Evolutionary conservation across 2,329 filamentous ascomycete species (phyloP).

Genomic region (Ascochyta fabae): DNA sequence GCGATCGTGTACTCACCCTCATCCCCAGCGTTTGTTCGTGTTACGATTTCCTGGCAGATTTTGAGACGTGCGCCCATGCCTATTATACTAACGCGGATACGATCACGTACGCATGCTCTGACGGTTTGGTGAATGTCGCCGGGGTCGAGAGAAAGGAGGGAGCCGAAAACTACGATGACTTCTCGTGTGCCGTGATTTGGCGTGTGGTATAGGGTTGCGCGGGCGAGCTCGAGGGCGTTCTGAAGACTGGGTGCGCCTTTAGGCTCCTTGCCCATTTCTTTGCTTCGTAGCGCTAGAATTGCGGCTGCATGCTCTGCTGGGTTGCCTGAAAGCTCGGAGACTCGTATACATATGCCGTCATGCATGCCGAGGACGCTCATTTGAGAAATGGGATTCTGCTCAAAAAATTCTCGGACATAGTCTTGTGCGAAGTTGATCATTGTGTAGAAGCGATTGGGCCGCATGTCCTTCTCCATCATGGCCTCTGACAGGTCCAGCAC

Average conservation of each 20-base stretch:
- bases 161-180: conserved; percentile 89
- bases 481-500: conserved; percentile 91
- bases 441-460: conserved; percentile 84
- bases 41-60: conserved; percentile 88
- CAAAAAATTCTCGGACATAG: conserved; percentile 94
- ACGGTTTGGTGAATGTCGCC: conserved; percentile 96
- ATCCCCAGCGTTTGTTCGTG: conserved; percentile 84
- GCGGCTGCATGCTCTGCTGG: conserved; percentile 84
- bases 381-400: conserved; percentile 98
- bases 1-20: conserved; percentile 80
- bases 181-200: conserved; percentile 93
- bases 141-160: conserved; percentile 87
- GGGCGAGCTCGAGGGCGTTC: conserved; percentile 94
- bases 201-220: conserved; percentile 89
- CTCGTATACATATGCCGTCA: conserved; percentile 83
- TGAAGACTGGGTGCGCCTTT: conserved; percentile 69
- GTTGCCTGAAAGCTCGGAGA: conserved; percentile 91
- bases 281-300: conserved; percentile 68
- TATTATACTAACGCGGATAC: conserved; percentile 86
- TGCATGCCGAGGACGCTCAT: conserved; percentile 91
- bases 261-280: conserved; percentile 66
- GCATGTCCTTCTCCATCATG: conserved; percentile 93
- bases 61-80: conserved; percentile 90
- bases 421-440: conserved; percentile 82
- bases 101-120: conserved; percentile 75